Conservation (phyloP, 768 basidiomycete species). For the Leccinellum rugosiceps region DNA sequence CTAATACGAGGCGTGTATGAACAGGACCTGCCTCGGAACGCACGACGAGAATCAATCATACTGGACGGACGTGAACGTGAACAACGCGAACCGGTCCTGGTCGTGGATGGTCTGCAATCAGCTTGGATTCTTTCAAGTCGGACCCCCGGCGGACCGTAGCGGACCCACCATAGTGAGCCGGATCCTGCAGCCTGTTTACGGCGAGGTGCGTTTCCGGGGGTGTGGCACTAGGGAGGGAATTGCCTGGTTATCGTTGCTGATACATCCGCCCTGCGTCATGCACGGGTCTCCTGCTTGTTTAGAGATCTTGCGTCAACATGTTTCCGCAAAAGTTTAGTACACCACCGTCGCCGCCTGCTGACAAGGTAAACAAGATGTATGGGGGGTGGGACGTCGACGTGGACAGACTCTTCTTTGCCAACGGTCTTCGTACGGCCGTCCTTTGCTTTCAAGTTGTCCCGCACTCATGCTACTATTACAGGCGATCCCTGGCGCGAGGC, state of each 20-base stretch:
- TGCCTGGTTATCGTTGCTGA: neutral
- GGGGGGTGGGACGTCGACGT: neutral
- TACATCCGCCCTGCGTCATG: no score
- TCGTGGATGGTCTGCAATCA: slow-evolving; percentile 74
- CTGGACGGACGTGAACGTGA: slow-evolving; percentile 54
- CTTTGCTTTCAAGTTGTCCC: neutral
- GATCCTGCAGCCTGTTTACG: neutral
- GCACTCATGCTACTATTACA: slow-evolving; percentile 18
- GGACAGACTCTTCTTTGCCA: neutral
- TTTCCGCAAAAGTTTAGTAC: neutral
- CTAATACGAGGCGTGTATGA: slow-evolving; percentile 21
- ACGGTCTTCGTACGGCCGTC: neutral
- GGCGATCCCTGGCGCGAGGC: slow-evolving; percentile 74
- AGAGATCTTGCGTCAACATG: neutral
- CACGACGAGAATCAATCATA: slow-evolving; percentile 37
- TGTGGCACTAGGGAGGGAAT: neutral
- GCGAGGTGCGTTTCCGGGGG: neutral
- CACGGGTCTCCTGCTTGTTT: neutral
- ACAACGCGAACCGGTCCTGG: slow-evolving; percentile 64
- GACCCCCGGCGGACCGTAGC: slow-evolving; percentile 25
- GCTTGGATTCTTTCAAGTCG: slow-evolving; percentile 50
- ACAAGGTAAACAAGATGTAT: neutral
- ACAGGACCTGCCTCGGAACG: slow-evolving; percentile 38
- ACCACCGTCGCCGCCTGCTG: neutral
- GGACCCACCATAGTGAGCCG: neutral